These are phyloP conservation scores for Rhizophora apiculata DNA, from an alignment of 345 rosid genomes.

Conservation along the genomic window DNA sequence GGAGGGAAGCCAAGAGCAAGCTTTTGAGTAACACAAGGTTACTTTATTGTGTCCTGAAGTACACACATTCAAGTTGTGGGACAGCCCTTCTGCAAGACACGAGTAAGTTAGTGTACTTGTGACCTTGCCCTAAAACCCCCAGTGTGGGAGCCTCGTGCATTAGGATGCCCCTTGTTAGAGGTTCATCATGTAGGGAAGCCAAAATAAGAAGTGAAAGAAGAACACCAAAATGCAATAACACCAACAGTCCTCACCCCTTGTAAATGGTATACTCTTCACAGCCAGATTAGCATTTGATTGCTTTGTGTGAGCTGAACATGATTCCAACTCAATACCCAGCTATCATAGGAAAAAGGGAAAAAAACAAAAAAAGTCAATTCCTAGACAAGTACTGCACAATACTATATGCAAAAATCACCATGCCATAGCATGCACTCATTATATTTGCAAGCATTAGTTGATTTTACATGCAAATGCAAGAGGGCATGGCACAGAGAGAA, in stretches of 20 bases:
- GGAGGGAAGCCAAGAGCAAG: too few relatives aligned
- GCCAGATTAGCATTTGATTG: slow-evolving; percentile 39
- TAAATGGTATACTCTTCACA: slow-evolving; percentile 21
- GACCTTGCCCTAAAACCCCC: neutral
- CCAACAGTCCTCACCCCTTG: slow-evolving; percentile 44
- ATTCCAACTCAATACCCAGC: slow-evolving; percentile 63
- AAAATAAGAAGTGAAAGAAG: slow-evolving; percentile 4
- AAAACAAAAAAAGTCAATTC: slow-evolving; percentile 10
- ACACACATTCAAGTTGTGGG: too few relatives aligned
- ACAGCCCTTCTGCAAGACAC: too few relatives aligned
- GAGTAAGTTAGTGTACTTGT: neutral
- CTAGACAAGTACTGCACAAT: neutral
- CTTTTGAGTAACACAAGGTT: too few relatives aligned
- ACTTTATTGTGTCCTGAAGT: too few relatives aligned
- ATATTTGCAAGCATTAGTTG: too few relatives aligned
- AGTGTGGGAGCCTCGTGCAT: neutral
- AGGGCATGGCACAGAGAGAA: too few relatives aligned
- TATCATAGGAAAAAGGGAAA: slow-evolving; percentile 31
- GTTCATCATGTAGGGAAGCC: neutral
- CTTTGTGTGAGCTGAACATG: slow-evolving; percentile 43
- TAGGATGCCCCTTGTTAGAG: neutral
- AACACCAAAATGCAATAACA: neutral
- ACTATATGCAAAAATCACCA: too few relatives aligned
- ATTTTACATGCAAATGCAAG: too few relatives aligned
- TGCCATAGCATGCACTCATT: too few relatives aligned